Evolutionary conservation across 73 alveolate species (phyloP), one percentile per base, ranked within the genome.

Genomic region (Tetrahymena thermophila): DNA sequence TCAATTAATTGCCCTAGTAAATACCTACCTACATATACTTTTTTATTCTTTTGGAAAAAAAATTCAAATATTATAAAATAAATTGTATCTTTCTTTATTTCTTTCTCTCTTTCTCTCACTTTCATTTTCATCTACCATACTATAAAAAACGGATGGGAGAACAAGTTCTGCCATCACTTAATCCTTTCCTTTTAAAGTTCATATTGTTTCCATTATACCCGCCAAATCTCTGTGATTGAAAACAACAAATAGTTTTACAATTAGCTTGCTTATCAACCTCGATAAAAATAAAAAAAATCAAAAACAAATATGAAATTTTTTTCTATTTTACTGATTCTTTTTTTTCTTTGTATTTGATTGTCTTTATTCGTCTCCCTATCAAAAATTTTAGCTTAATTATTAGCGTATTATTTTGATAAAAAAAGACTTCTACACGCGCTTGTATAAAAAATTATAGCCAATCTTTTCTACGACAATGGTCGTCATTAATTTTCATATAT

Each of bases 391-490:
- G 23, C 37, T 71, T 23, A 71, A 31, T 28, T 28, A 71, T 28
- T 31, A 71, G 89, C 89, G 42, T 71, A 71, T 71, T 71, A 71
- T 23, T 71, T 71, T 71, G 89, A 71, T 71, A 71, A 9, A 3
- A n/a, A 71, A 71, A 71, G 89, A 71, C 89, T 71, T 71, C 89
- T 71, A 71, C 89, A 71, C 89, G 85, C 85, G 35, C 89, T 71
- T 71, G 10, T 25, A 25, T 71, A 71, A 31, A 71, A 71, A 71
- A 28, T 71, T 23, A 71, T 71, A 71, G 89, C 89, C 89, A 71
- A 71, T 71, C 89, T 71, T 71, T 71, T 71, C 89, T n/a, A 71
- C 7, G 89, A 71, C 37, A 71, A 71, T 71, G 89, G 89, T 71
- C 31, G 37, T 28, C 40, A 71, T 71, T 71, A n/a, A 71, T 25